Conservation (phyloP, 805 yeast genomes). For the Starmera amethionina region DNA sequence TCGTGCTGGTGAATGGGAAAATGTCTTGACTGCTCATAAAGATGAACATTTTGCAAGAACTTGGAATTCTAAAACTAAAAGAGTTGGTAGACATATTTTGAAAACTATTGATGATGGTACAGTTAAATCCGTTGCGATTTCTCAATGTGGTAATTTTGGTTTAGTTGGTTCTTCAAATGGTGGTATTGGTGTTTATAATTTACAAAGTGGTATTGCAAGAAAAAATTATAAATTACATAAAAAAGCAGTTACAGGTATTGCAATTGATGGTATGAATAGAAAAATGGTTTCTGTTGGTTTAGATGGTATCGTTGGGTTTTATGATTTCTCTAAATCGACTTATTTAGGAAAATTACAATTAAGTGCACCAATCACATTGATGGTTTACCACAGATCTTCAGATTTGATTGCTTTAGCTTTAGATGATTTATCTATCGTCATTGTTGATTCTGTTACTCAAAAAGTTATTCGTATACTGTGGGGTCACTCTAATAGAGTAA, state of each 20-base stretch:
- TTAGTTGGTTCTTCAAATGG: conserved; percentile 85
- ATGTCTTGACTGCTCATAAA: conserved; percentile 79
- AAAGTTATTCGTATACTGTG: conserved; percentile 75
- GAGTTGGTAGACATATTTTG: conserved; percentile 68
- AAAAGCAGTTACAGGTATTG: conserved; percentile 79
- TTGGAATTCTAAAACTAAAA: conserved; percentile 75
- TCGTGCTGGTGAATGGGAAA: conserved; percentile 89
- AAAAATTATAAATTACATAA: conserved; percentile 62
- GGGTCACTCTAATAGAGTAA: conserved; percentile 86
- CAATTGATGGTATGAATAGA: conserved; percentile 84
- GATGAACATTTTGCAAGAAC: conserved; percentile 79
- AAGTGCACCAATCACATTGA: conserved; percentile 66
- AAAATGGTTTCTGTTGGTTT: conserved; percentile 80
- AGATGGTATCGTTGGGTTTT: conserved; percentile 83
- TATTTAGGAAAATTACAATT: conserved; percentile 57
- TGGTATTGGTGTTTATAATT: conserved; percentile 73
- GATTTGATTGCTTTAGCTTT: conserved; percentile 79
- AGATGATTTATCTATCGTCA: conserved; percentile 77
- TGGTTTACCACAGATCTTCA: conserved; percentile 73
- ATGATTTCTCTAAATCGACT: conserved; percentile 68
- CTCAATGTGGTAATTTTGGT: conserved; percentile 94
- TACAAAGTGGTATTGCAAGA: conserved; percentile 84
- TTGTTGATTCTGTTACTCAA: conserved; percentile 74
- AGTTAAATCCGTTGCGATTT: conserved; percentile 67
- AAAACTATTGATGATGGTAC: conserved; percentile 69